A percentile compares a stretch with the other conserved stretches of the same genome.
Conservation (phyloP, 192 early-diverging fungal species). For the Pilobolus umbonatus region DNA sequence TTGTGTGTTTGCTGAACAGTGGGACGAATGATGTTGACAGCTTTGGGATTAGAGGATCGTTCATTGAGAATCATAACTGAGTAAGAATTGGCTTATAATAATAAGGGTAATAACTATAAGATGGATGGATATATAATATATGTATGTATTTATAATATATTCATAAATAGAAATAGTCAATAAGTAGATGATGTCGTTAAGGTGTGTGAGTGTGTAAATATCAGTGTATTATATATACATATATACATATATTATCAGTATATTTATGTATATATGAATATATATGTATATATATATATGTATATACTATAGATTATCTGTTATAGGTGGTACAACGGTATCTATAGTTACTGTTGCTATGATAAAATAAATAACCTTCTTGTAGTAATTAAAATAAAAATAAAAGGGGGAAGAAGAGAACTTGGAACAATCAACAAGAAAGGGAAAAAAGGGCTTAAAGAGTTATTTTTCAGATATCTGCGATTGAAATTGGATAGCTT, state of each 20-base stretch:
- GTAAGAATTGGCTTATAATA: neutral
- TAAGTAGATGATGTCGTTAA: too few relatives aligned
- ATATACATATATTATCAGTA: neutral
- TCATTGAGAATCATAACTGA: too few relatives aligned
- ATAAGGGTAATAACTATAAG: neutral
- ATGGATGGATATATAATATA: neutral
- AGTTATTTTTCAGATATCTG: too few relatives aligned
- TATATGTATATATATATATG: too few relatives aligned
- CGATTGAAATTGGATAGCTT: too few relatives aligned
- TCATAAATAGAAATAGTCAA: neutral
- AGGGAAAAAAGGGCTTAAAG: neutral
- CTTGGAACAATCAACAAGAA: neutral
- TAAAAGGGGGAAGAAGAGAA: neutral
- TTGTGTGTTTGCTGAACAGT: neutral
- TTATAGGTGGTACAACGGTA: too few relatives aligned
- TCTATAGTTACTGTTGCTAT: too few relatives aligned
- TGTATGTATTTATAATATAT: slow-evolving; percentile 1
- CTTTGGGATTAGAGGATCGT: neutral
- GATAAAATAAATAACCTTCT: too few relatives aligned
- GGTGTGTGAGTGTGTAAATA: too few relatives aligned
- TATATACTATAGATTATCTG: too few relatives aligned
- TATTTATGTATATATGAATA: neutral
- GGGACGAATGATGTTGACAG: neutral
- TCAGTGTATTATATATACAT: too few relatives aligned
- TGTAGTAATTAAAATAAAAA: too few relatives aligned